phyloP scores from a whole-genome alignment of 352 stramenopile genomes.

The Globisporangium nunn region DNA sequence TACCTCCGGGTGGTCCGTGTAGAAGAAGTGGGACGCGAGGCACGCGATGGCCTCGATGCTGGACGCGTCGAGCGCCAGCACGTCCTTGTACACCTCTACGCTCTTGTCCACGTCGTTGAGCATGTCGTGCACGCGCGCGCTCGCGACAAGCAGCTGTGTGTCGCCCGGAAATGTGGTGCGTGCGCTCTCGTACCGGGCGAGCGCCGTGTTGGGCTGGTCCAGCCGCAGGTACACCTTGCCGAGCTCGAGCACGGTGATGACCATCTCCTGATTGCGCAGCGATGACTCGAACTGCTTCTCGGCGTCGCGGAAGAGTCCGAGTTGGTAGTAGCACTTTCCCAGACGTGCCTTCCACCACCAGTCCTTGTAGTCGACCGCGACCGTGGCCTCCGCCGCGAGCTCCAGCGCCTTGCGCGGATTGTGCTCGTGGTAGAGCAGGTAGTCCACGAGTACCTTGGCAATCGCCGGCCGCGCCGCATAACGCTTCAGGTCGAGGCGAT shows the following conservation, averaged over 20 bases:
- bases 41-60: slow-evolving; percentile 90
- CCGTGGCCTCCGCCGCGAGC: slow-evolving; percentile 86
- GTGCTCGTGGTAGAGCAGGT: slow-evolving; percentile 90
- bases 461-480: slow-evolving; percentile 82
- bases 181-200: slow-evolving; percentile 79
- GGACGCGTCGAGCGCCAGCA: slow-evolving; percentile 83
- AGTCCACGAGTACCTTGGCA: slow-evolving; percentile 87
- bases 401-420: slow-evolving; percentile 90
- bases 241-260: slow-evolving; percentile 88
- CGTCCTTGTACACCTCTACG: slow-evolving; percentile 82
- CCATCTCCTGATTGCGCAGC: slow-evolving; percentile 83
- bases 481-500: slow-evolving; percentile 85
- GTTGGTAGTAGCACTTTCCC: slow-evolving; percentile 93
- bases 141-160: slow-evolving; percentile 71
- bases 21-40: slow-evolving; percentile 91
- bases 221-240: slow-evolving; percentile 93
- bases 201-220: slow-evolving; percentile 91
- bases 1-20: slow-evolving; percentile 89
- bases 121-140: slow-evolving; percentile 90
- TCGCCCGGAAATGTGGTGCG: slow-evolving; percentile 70
- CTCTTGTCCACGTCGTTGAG: slow-evolving; percentile 82
- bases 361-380: slow-evolving; percentile 85
- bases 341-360: slow-evolving; percentile 95
- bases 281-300: slow-evolving; percentile 91
- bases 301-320: slow-evolving; percentile 89